Conservation (phyloP, 2,329 filamentous ascomycete species). For the Epichloe sibirici region DNA sequence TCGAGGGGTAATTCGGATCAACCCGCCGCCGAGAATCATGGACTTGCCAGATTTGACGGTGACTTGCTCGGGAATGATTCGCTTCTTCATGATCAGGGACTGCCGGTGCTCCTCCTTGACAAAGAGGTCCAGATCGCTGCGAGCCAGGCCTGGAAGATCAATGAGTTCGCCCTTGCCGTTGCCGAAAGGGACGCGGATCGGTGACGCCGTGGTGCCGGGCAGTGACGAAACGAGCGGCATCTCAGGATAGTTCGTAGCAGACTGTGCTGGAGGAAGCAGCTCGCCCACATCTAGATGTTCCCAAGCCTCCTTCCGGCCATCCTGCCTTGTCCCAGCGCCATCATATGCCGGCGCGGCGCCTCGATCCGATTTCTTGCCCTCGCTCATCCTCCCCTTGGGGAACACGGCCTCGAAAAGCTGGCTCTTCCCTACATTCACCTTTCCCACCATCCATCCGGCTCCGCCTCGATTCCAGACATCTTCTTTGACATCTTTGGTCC, state of each 20-base stretch:
- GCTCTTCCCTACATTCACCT: slow-evolving; percentile 95
- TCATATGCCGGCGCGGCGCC: slow-evolving; percentile 10
- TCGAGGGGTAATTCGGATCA: slow-evolving; percentile 76
- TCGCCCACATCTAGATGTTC: slow-evolving; percentile 28
- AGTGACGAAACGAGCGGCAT: slow-evolving; percentile 81
- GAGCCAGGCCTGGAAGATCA: slow-evolving; percentile 75
- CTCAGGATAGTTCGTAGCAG: slow-evolving; percentile 62
- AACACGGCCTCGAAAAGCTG: slow-evolving; percentile 79
- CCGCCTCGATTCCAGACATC: slow-evolving; percentile 76
- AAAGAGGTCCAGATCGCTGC: slow-evolving; percentile 59
- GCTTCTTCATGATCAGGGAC: slow-evolving; percentile 65
- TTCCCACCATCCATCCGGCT: slow-evolving; percentile 93
- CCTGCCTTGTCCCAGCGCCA: slow-evolving; percentile 4
- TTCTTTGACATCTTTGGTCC: slow-evolving; percentile 76
- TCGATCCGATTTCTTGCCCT: slow-evolving; percentile 7
- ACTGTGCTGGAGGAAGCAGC: slow-evolving; percentile 65
- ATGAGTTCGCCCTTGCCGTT: slow-evolving; percentile 80
- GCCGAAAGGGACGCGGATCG: slow-evolving; percentile 85
- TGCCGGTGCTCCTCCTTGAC: slow-evolving; percentile 54
- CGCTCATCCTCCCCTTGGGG: slow-evolving; percentile 55
- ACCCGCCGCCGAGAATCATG: slow-evolving; percentile 63
- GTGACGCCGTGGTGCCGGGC: slow-evolving; percentile 87
- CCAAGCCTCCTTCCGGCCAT: slow-evolving; percentile 5
- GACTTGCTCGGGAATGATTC: slow-evolving; percentile 60
- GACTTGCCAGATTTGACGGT: slow-evolving; percentile 66